A percentile compares a stretch with the other conserved stretches of the same genome.
These are phyloP conservation scores for Colletotrichum theobromicola DNA, from an alignment of 2,329 filamentous ascomycete genomes.

Conservation along the genomic window DNA sequence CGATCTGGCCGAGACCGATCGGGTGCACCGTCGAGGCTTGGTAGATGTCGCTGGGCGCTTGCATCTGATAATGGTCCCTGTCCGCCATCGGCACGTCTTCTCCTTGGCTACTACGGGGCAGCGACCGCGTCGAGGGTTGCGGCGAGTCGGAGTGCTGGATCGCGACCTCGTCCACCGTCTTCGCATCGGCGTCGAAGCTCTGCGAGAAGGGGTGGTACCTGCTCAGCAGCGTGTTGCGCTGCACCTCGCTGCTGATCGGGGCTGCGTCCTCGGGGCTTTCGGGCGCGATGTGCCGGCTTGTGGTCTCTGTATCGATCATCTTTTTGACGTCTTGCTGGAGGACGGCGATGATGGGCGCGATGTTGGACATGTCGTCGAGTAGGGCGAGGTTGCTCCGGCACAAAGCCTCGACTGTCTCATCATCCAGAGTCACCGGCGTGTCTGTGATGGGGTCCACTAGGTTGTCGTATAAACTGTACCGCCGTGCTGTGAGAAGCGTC, in stretches of 20 bases:
- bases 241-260: slow-evolving; percentile 1
- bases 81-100: background rate
- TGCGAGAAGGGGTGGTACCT: slow-evolving; percentile 6
- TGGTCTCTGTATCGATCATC: background rate
- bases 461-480: background rate
- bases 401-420: background rate
- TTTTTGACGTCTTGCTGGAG: slow-evolving; percentile 6
- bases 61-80: background rate
- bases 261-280: background rate
- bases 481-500: background rate
- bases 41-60: background rate
- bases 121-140: background rate
- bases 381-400: background rate
- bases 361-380: slow-evolving; percentile 9
- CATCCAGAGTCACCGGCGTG: background rate
- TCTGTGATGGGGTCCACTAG: background rate
- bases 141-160: slow-evolving; percentile 6
- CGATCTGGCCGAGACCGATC: background rate
- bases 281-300: background rate
- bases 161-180: slow-evolving; percentile 1
- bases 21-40: background rate
- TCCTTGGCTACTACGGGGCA: background rate
- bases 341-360: background rate
- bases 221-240: background rate
- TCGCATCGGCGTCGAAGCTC: slow-evolving; percentile 2